These are phyloP conservation scores for Gossypium longicalyx DNA, from an alignment of 345 rosid genomes.

Conservation along the genomic window DNA sequence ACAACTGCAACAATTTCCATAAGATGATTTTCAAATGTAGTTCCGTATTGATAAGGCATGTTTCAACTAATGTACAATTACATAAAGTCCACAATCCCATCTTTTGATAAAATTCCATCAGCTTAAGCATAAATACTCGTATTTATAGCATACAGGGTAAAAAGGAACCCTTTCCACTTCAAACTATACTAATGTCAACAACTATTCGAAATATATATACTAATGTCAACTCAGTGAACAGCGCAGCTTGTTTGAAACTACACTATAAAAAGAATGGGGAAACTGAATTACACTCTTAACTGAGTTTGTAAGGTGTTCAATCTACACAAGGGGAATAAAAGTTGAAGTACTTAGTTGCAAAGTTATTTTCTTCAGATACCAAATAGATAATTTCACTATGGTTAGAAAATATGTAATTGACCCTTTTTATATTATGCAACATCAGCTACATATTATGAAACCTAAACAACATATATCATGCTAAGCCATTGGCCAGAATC, in stretches of 20 bases:
- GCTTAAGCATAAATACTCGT: background rate
- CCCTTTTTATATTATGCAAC: background rate
- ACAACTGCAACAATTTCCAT: slow-evolving; percentile 42
- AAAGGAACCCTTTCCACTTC: background rate
- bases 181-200: background rate
- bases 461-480: slow-evolving; percentile 1
- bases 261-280: background rate
- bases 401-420: background rate
- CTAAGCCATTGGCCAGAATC: background rate
- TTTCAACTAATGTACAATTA: background rate
- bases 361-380: background rate
- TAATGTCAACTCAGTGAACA: background rate
- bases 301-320: background rate
- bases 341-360: background rate
- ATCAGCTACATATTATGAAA: background rate
- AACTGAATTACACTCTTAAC: background rate
- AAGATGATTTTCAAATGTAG: slow-evolving; percentile 5
- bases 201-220: background rate
- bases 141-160: background rate
- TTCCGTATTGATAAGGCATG: background rate
- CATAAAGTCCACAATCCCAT: background rate
- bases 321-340: background rate
- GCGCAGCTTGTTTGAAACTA: background rate
- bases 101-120: background rate
- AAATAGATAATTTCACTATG: background rate